A percentile compares a stretch with the other conserved stretches of the same genome.
Conservation (phyloP, 2,329 filamentous ascomycete genomes). For the Biscogniauxia mediterranea region DNA sequence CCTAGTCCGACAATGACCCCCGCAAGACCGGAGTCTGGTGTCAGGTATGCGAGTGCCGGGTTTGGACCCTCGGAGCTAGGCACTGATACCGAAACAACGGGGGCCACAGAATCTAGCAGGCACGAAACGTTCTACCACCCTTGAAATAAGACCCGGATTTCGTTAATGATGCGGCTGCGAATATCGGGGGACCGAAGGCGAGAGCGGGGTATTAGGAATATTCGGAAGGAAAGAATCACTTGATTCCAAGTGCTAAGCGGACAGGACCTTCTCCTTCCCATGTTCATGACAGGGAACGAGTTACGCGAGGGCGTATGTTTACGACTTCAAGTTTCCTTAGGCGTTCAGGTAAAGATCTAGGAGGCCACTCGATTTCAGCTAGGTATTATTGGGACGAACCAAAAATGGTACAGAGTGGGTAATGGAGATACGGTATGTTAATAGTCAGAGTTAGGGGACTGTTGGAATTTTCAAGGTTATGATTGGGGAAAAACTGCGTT, state of each 20-base stretch:
- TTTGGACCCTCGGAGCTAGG: conserved; percentile 6
- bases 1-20: not conserved
- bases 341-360: not conserved
- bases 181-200: not conserved
- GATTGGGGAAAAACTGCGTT: not conserved
- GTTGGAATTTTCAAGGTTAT: not conserved
- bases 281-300: not conserved
- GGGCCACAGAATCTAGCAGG: not conserved
- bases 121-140: conserved; percentile 3
- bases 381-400: not conserved
- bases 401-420: not conserved
- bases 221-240: not conserved
- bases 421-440: not conserved
- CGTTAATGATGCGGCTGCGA: not conserved
- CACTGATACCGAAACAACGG: not conserved
- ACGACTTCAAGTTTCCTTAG: not conserved
- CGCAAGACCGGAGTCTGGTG: not conserved
- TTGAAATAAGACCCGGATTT: not conserved
- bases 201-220: not conserved
- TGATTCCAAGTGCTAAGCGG: not conserved
- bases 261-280: not conserved
- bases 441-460: not conserved
- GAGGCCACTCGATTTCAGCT: too few relatives aligned
- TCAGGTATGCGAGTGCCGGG: not conserved
- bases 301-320: not conserved